phyloP scores from a whole-genome alignment of 2,329 filamentous ascomycete species.

The Myriangium duriaei region DNA sequence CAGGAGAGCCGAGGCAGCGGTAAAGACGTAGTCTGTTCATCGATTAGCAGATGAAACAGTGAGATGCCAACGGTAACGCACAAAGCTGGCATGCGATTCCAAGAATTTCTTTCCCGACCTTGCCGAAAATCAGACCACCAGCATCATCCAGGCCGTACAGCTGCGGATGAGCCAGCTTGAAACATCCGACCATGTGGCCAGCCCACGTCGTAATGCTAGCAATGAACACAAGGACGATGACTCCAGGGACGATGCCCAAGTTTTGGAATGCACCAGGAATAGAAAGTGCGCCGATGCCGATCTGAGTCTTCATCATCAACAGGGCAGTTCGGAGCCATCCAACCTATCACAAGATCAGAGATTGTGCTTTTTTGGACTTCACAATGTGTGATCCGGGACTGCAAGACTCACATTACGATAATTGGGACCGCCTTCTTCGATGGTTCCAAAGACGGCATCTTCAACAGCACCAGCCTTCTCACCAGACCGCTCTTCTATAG shows the following conservation, averaged over 20 bases:
- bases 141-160: constrained; percentile 48
- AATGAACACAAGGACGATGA: constrained; percentile 31
- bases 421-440: constrained; percentile 22
- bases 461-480: too few species aligned
- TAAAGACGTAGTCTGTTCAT: constrained; percentile 41
- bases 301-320: constrained; percentile 36
- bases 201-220: constrained; percentile 37
- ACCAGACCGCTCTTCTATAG: too few species aligned
- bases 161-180: constrained; percentile 42
- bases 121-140: constrained; percentile 42
- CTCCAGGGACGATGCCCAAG: constrained; percentile 37
- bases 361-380: too few species aligned
- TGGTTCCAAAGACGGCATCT: constrained; percentile 28
- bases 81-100: constrained; percentile 27
- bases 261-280: constrained; percentile 35
- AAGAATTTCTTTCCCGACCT: constrained; percentile 38
- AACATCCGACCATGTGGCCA: constrained; percentile 37
- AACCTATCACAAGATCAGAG: constrained; percentile 19
- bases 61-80: too few species aligned
- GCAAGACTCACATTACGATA: constrained; percentile 19
- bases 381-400: too few species aligned
- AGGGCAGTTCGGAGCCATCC: constrained; percentile 33
- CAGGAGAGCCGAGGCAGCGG: constrained; percentile 45
- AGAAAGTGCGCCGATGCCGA: constrained; percentile 37
- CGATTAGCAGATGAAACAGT: too few species aligned